phyloP scores from a whole-genome alignment of 352 stramenopile genomes.

The Pythium pyrilobum region DNA sequence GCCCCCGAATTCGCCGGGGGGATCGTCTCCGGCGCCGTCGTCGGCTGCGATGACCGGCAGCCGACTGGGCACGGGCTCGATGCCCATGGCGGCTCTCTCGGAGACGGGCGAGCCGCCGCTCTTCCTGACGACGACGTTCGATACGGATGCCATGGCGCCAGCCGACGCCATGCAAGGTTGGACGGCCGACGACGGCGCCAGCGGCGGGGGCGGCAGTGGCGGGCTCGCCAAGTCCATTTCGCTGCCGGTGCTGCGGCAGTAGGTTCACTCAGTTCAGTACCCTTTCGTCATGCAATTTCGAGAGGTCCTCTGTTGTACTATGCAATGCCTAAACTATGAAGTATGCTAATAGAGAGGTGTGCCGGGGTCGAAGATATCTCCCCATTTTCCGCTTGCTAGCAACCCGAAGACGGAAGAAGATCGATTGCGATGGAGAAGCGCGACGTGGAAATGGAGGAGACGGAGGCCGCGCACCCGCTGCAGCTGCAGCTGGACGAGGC shows the following conservation, averaged over 20 bases:
- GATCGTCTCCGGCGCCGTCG: background rate
- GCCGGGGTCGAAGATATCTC: conserved; percentile 12
- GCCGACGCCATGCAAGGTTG: conserved; percentile 12
- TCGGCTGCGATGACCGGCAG: background rate
- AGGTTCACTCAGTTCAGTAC: background rate
- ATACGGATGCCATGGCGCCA: background rate
- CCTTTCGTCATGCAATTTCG: conserved; percentile 7
- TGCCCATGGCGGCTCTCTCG: background rate
- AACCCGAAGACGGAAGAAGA: conserved; percentile 6
- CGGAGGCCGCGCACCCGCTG: conserved; percentile 60
- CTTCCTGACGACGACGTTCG: conserved; percentile 13
- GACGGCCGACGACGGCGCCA: conserved; percentile 3
- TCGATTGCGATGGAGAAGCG: conserved; percentile 17
- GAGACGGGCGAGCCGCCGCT: conserved; percentile 9
- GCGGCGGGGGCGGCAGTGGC: conserved; percentile 4
- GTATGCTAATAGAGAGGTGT: conserved; percentile 7
- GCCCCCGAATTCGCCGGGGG: conserved; percentile 17
- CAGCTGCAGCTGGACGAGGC: conserved; percentile 73
- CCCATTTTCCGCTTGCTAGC: background rate
- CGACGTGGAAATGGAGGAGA: conserved; percentile 75
- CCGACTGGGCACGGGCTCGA: background rate
- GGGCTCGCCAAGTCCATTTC: conserved; percentile 25
- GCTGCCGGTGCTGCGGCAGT: conserved; percentile 16
- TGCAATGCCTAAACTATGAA: too few relatives aligned
- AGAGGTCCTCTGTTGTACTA: background rate